A percentile compares a stretch with the other conserved stretches of the same genome.
These are phyloP conservation scores for Geotrichum fermentans DNA, from an alignment of 1,139 yeast genomes.

Conservation along the genomic window DNA sequence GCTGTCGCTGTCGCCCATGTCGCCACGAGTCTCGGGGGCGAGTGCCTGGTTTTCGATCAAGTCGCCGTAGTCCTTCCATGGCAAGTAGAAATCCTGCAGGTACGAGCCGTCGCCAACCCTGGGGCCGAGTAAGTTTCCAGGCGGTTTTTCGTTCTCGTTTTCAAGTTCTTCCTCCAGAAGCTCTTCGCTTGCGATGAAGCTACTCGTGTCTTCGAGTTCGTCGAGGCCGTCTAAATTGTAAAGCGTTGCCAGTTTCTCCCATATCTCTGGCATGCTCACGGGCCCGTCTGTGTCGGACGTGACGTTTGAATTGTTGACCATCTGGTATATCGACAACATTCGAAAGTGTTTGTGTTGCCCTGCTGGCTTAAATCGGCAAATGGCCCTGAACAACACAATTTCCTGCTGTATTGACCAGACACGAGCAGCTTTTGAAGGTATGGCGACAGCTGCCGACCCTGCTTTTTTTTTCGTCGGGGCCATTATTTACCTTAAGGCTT, in stretches of 20 bases:
- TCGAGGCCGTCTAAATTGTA: conserved; percentile 58
- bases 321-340: conserved; percentile 51
- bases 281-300: conserved; percentile 31
- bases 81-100: conserved; percentile 40
- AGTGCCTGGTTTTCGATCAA: conserved; percentile 41
- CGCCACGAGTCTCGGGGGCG: conserved; percentile 12
- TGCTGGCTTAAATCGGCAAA: conserved; percentile 67
- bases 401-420: conserved; percentile 63
- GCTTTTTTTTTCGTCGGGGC: conserved; percentile 5
- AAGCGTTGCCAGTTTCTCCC: conserved; percentile 51
- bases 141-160: background rate
- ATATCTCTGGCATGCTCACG: conserved; percentile 48
- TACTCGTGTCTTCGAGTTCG: conserved; percentile 42
- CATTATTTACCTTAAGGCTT: background rate
- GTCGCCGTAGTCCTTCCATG: conserved; percentile 45
- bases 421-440: conserved; percentile 19
- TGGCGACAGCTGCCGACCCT: background rate
- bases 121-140: conserved; percentile 13
- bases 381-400: conserved; percentile 56
- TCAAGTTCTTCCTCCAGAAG: background rate
- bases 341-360: conserved; percentile 50
- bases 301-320: conserved; percentile 43
- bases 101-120: conserved; percentile 18
- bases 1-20: background rate
- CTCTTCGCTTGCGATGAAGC: conserved; percentile 18